These are phyloP conservation scores for Ophiostoma ulmi DNA, from an alignment of 2,329 filamentous ascomycete genomes.

Conservation along the genomic window DNA sequence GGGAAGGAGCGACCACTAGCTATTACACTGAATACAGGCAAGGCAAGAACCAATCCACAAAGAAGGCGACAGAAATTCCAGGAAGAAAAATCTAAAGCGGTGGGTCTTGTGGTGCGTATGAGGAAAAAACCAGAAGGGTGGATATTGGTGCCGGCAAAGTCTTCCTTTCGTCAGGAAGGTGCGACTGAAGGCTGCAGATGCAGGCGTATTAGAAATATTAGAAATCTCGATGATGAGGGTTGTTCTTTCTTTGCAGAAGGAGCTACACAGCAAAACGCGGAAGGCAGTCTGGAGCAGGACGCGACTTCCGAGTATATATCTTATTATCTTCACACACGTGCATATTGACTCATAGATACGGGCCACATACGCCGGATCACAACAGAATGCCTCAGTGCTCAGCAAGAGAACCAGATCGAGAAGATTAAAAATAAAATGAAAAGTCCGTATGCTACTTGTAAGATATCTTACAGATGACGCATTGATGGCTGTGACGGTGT, in stretches of 20 bases:
- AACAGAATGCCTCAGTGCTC: neutral
- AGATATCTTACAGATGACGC: conserved; percentile 17
- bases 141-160: conserved; percentile 7
- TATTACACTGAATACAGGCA: neutral
- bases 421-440: neutral
- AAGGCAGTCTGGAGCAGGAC: neutral
- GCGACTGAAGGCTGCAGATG: conserved; percentile 2
- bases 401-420: neutral
- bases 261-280: neutral
- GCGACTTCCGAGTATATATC: neutral
- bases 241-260: conserved; percentile 15
- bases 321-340: neutral
- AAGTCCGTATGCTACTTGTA: neutral
- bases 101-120: conserved; percentile 20
- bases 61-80: conserved; percentile 27
- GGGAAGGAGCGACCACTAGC: conserved; percentile 7
- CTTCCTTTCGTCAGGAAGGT: neutral
- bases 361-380: neutral
- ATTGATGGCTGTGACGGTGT: conserved; percentile 10
- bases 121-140: conserved; percentile 11
- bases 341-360: neutral
- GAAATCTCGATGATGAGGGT: conserved; percentile 15
- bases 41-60: conserved; percentile 5
- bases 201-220: neutral
- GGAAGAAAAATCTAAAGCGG: conserved; percentile 23